A percentile compares a stretch with the other conserved stretches of the same genome.
phyloP scores from a whole-genome alignment of 208 protist genomes.

The Leishmania turanica region DNA sequence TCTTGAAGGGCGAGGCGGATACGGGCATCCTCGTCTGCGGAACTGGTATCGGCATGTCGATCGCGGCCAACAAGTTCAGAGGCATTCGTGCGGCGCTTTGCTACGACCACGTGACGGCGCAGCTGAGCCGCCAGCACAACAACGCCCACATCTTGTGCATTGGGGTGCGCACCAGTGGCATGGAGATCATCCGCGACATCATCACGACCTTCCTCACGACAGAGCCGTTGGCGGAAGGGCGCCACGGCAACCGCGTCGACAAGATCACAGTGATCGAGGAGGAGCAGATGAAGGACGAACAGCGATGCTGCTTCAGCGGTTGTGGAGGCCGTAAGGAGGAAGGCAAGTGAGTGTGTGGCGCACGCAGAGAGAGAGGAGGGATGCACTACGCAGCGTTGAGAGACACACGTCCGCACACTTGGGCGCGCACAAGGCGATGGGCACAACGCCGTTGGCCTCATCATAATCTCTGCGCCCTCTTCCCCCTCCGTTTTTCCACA shows the following conservation, averaged over 20 bases:
- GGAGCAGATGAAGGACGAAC: constrained; percentile 8
- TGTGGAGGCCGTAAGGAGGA: not conserved
- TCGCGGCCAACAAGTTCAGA: constrained; percentile 94
- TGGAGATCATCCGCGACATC: constrained; percentile 88
- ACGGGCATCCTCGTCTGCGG: constrained; percentile 92
- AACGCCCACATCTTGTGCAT: constrained; percentile 93
- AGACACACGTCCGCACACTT: not conserved
- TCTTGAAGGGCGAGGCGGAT: constrained; percentile 66
- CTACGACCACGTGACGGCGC: constrained; percentile 92
- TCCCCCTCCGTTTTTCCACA: not conserved
- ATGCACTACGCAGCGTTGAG: not conserved
- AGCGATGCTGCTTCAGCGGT: not conserved
- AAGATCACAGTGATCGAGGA: constrained; percentile 62
- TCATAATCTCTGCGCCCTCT: not conserved
- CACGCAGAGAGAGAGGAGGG: not conserved
- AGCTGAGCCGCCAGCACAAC: constrained; percentile 90
- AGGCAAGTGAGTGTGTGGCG: not conserved
- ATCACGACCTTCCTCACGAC: constrained; percentile 87
- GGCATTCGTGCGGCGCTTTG: constrained; percentile 94
- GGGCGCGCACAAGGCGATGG: not conserved
- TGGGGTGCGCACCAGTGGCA: constrained; percentile 81
- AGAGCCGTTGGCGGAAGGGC: constrained; percentile 75
- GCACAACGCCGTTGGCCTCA: not conserved
- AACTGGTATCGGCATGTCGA: constrained; percentile 95
- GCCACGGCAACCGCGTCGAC: constrained; percentile 66